phyloP scores from a whole-genome alignment of 306 rosid species.

The Argentina anserina region DNA sequence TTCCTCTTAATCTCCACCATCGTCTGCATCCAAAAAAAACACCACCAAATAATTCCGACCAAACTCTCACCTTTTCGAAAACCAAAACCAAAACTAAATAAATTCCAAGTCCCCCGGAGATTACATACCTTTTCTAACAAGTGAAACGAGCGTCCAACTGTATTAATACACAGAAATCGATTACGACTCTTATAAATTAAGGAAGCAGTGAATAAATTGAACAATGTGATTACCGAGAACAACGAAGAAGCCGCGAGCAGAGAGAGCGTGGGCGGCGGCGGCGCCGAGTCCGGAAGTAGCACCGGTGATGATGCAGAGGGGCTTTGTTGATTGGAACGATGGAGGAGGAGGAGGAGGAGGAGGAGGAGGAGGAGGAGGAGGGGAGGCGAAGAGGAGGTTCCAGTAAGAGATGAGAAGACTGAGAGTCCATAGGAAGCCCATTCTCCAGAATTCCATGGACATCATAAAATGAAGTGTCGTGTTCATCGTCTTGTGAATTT shows the following conservation, averaged over 20 bases:
- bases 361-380: constrained; percentile 20
- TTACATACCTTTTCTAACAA: neutral
- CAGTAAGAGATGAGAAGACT: constrained; percentile 44
- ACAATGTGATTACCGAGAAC: constrained; percentile 49
- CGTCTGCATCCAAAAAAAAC: constrained; percentile 42
- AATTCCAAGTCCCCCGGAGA: no score
- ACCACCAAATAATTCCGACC: neutral
- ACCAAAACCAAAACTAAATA: neutral
- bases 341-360: constrained; percentile 17
- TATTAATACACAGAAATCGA: constrained; percentile 31
- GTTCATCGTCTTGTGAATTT: neutral
- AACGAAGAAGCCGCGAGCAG: constrained; percentile 62
- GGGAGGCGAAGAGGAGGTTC: constrained; percentile 29
- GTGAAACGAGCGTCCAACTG: constrained; percentile 77
- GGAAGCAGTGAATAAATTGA: neutral
- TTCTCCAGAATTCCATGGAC: neutral
- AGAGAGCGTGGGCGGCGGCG: constrained; percentile 67
- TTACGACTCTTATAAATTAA: neutral
- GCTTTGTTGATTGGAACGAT: constrained; percentile 14
- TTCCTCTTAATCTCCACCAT: constrained; percentile 49
- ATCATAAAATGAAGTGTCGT: neutral
- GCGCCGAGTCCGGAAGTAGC: constrained; percentile 94
- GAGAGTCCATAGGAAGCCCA: neutral
- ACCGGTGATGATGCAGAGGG: constrained; percentile 81
- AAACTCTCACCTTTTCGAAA: neutral